Base-by-base conservation (phyloP, 768 basidiomycete genomes). In the Lactifluus volemus region DNA sequence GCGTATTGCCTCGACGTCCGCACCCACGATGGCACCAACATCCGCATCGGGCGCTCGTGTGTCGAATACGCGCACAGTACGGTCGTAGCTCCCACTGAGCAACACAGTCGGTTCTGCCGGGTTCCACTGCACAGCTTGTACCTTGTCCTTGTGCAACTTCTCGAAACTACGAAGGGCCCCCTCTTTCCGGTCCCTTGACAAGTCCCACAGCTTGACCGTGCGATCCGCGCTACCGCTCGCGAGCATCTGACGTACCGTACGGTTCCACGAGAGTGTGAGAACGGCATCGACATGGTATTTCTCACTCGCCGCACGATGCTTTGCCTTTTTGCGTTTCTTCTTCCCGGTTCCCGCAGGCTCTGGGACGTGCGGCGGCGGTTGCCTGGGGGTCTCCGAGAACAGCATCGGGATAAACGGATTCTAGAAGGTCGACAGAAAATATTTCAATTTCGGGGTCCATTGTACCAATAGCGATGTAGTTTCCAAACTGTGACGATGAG, bases 401-500 rank as follows among this genome's bases (percentile, higher is more conserved):
- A 58, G 88, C 84, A 64, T 88, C 84, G 0, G 97, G 97, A 72
- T 96, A 98, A 78, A 98, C 86, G 19, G 91, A 85, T 69, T 98
- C 96, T 51, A 99, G 80, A 34, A 88, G 79, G 71, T 98, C 95
- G 54, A 98, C 79, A 15, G 93, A 95, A 92, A 95, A 99, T 67
- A 99, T 96, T 73, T 99, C 97, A 64, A 99, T 98, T 70, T 96
- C 92, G 25, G 97, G 96, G 65, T 98, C 95, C 57, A 98, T 84
- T 2, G 94, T 96, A 12, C 96, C 97, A 17, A 99, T 94, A 2
- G 97, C 97, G 66, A 99, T 86, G 73, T 90, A 98, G 71, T 88
- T 96, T 6, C 93, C 93, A 54, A 84, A 81, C 51, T 73, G 65
- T 66, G 70, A 70, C 15, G 72, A 55, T 11, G 60, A 63, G 57